Percentiles rank a stretch among this genome's conserved stretches.
Evolutionary conservation across 1,284 basidiomycete species (phyloP).

Genomic region (Chalciporus piperatoides): DNA sequence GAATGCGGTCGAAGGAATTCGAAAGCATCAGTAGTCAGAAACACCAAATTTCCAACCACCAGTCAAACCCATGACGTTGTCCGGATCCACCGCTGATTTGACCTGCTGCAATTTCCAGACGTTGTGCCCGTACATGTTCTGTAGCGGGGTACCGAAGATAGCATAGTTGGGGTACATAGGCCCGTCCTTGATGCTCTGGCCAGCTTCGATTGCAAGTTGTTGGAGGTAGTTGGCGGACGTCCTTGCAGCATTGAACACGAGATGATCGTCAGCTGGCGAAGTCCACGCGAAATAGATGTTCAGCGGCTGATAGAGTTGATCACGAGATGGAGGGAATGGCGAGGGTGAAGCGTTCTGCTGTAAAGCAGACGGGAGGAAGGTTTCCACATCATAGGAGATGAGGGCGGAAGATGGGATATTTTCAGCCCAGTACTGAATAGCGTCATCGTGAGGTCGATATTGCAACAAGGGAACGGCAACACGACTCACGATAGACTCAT

Average conservation of each 20-base stretch:
- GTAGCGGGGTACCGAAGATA: constrained; percentile 43
- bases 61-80: constrained; percentile 50
- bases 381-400: constrained; percentile 50
- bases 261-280: constrained; percentile 33
- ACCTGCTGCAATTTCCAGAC: constrained; percentile 37
- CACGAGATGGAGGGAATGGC: constrained; percentile 48
- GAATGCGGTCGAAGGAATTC: too few species aligned
- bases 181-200: constrained; percentile 20
- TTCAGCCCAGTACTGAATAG: constrained; percentile 5
- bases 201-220: constrained; percentile 29
- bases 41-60: constrained; percentile 40
- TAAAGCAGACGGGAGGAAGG: constrained; percentile 50
- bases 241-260: constrained; percentile 37
- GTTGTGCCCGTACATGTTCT: constrained; percentile 46
- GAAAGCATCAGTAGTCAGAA: too few species aligned
- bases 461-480: too few species aligned
- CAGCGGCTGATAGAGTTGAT: constrained; percentile 38
- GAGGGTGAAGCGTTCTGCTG: constrained; percentile 30
- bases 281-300: constrained; percentile 49
- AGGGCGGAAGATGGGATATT: constrained; percentile 19
- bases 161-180: constrained; percentile 53
- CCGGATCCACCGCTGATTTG: constrained; percentile 43
- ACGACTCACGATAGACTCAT: constrained; percentile 9
- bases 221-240: constrained; percentile 33
- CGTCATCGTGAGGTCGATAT: too few species aligned